Evolutionary conservation across 441 rosid species (phyloP).

Genomic region (Erysimum cheiri): DNA sequence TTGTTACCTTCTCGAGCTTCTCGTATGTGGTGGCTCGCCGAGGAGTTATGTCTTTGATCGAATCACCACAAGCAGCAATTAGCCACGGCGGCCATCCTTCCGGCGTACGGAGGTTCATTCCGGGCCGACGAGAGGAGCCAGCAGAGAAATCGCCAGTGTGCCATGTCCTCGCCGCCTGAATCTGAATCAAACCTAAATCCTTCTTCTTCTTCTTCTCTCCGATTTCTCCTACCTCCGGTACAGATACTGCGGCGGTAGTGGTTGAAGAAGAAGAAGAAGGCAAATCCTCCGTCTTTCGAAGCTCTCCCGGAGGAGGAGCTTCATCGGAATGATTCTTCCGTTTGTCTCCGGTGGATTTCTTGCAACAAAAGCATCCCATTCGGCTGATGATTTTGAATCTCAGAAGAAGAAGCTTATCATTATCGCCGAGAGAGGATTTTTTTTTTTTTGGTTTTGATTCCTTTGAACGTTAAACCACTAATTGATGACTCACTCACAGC

Average conservation of each 20-base stretch:
- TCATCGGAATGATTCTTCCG: slow-evolving; percentile 34
- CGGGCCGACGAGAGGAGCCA: slow-evolving; percentile 49
- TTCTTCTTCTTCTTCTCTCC: slow-evolving; percentile 45
- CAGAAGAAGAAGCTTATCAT: slow-evolving; percentile 11
- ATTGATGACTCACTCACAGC: neutral
- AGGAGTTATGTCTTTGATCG: slow-evolving; percentile 77
- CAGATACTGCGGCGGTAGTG: slow-evolving; percentile 5
- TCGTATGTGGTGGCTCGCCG: slow-evolving; percentile 82
- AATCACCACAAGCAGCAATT: slow-evolving; percentile 76
- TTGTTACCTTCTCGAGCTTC: slow-evolving; percentile 81
- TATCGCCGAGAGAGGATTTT: slow-evolving; percentile 13
- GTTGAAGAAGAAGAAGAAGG: slow-evolving; percentile 32
- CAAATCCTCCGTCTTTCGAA: slow-evolving; percentile 42
- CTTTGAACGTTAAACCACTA: too few relatives aligned
- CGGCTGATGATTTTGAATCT: neutral
- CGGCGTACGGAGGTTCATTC: slow-evolving; percentile 45
- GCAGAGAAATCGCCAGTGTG: slow-evolving; percentile 53
- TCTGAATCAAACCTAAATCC: slow-evolving; percentile 31
- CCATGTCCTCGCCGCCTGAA: slow-evolving; percentile 42
- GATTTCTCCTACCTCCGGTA: slow-evolving; percentile 34
- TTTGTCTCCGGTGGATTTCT: slow-evolving; percentile 38
- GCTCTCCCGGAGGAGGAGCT: slow-evolving; percentile 38
- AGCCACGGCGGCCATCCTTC: slow-evolving; percentile 93
- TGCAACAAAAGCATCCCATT: slow-evolving; percentile 83
- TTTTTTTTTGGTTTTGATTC: neutral